These are phyloP conservation scores for Chlamydomonas asymmetrica DNA, from an alignment of 139 green algal genomes.

Conservation along the genomic window DNA sequence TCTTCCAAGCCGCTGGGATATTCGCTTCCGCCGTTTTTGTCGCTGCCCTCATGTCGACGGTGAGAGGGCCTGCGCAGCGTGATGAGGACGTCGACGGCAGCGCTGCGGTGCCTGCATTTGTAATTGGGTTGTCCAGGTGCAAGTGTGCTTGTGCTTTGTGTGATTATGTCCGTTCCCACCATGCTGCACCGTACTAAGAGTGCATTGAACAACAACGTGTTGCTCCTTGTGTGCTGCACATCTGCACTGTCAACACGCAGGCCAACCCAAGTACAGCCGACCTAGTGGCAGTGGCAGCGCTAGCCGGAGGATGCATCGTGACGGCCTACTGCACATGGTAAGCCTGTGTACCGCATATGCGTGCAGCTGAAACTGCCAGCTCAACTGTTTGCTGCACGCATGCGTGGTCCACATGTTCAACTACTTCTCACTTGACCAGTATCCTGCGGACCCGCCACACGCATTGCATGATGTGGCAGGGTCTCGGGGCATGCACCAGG, in stretches of 20 bases:
- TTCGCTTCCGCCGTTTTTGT: slow-evolving; percentile 17
- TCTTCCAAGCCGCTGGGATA: slow-evolving; percentile 73
- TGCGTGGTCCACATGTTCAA: no score
- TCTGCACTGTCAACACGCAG: slow-evolving; percentile 12
- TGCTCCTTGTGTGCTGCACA: neutral
- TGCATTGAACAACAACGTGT: neutral
- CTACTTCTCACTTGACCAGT: no score
- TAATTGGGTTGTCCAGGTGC: neutral
- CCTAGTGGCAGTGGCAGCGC: slow-evolving; percentile 24
- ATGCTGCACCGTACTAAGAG: neutral
- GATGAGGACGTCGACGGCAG: neutral
- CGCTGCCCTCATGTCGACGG: slow-evolving; percentile 16
- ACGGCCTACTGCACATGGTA: slow-evolving; percentile 55
- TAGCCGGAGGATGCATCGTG: slow-evolving; percentile 45
- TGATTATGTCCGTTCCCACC: neutral
- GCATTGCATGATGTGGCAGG: no score
- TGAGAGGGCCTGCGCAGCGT: neutral
- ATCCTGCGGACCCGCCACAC: no score
- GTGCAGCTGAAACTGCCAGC: no score
- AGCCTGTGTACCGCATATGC: no score
- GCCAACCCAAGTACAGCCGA: slow-evolving; percentile 20
- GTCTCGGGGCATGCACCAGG: no score
- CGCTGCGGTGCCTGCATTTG: neutral
- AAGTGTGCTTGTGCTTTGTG: neutral
- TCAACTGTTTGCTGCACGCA: no score